phyloP scores from a whole-genome alignment of 768 basidiomycete species.

The Russula foetens region DNA sequence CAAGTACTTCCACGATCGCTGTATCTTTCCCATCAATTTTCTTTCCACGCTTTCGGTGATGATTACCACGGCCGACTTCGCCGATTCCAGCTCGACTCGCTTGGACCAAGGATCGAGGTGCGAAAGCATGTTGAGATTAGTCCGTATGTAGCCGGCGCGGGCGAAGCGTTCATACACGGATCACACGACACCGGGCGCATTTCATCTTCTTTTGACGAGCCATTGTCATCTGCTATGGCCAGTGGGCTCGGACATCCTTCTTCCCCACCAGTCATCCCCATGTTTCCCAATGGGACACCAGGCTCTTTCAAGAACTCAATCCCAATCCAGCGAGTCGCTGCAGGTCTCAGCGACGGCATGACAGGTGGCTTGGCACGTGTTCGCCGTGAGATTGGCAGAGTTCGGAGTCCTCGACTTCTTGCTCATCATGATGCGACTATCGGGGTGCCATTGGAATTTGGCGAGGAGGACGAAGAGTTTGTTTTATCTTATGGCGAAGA shows the following conservation, averaged over 20 bases:
- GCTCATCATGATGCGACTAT: conserved; percentile 24
- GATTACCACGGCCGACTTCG: conserved; percentile 77
- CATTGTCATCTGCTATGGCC: conserved; percentile 64
- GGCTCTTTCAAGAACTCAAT: conserved; percentile 40
- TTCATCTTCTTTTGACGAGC: conserved; percentile 67
- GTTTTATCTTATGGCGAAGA: conserved; percentile 20
- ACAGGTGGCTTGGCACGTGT: conserved; percentile 54
- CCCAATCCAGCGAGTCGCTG: conserved; percentile 47
- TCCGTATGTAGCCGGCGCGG: conserved; percentile 35
- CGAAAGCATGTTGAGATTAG: conserved; percentile 63
- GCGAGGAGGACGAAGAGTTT: conserved; percentile 64
- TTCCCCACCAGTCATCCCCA: conserved; percentile 50
- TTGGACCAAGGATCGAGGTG: conserved; percentile 56
- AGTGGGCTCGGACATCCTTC: conserved; percentile 48
- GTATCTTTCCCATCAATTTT: conserved; percentile 81
- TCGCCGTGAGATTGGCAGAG: conserved; percentile 45
- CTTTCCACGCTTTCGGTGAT: conserved; percentile 66
- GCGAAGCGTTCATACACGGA: conserved; percentile 48
- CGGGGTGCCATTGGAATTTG: conserved; percentile 48
- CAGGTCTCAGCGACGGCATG: conserved; percentile 45
- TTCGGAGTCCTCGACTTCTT: conserved; percentile 37
- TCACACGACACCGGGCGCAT: conserved; percentile 37
- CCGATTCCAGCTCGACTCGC: conserved; percentile 50
- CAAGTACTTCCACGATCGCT: conserved; percentile 62
- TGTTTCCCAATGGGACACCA: conserved; percentile 66